Evolutionary conservation across 805 yeast species (phyloP), one percentile per base, ranked within the genome.

Genomic region (Ogataea pignaliae): DNA sequence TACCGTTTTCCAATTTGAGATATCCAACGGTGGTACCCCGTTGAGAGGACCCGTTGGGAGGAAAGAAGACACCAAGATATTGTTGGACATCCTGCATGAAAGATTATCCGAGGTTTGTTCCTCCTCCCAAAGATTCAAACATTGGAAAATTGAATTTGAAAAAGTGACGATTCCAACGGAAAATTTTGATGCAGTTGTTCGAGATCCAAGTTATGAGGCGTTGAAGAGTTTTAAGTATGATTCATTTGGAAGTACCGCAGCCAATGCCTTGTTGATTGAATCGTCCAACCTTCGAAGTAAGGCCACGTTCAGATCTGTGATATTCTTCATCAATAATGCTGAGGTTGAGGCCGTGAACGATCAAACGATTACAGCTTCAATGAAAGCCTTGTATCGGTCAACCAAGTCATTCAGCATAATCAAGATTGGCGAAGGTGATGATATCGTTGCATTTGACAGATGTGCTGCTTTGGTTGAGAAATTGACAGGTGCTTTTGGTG

Each of bases 1-100:
- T 21, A 34, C 45, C 13, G 40, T 51, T 13, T 14, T 45, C 6
- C 38, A 39, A 28, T 30, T 46, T 12, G 29, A 33, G 29, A 36
- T 21, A 4, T 21, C 26, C 26, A 21, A 7, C 7, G 26, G 26
- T 21, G 7, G n/a, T n/a, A n/a, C n/a, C n/a, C n/a, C n/a, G n/a
- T n/a, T n/a, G n/a, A n/a, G n/a, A n/a, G n/a, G n/a, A n/a, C n/a
- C n/a, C 26, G 26, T 21, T 21, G 26, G 26, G 26, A 7, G 7
- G 26, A 7, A 7, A 7, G 7, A 21, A 21, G 7, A 21, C 26
- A 21, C 7, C 7, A 7, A 21, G 26, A 5, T 21, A 21, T 21
- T 21, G 26, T 21, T 21, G 26, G 26, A 21, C 26, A 21, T 21
- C 26, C 7, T 17, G 32, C n/a, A 16, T 18, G 43, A 40, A 12